Evolutionary conservation across 148 eudicot genomes (phyloP).

Genomic region (Dianthus caryophyllus): DNA sequence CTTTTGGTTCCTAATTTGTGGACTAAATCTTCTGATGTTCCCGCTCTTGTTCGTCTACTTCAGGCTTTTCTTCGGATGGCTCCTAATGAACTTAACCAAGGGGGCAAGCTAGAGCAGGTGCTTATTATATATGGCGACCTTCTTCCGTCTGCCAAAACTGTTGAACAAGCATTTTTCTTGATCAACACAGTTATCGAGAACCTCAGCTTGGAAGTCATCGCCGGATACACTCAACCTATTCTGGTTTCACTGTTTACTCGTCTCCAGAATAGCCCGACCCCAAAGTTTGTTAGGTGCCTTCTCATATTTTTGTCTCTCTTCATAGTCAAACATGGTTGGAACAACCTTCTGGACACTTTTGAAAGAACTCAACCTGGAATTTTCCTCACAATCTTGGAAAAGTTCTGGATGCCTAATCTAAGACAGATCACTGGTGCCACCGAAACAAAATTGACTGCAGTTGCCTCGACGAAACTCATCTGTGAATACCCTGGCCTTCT

Average conservation of each 20-base stretch:
- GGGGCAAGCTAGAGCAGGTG: constrained; percentile 57
- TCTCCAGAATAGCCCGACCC: constrained; percentile 54
- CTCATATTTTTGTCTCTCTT: constrained; percentile 82
- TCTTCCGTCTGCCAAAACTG: constrained; percentile 65
- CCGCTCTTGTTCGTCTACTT: constrained; percentile 89
- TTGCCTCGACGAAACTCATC: constrained; percentile 78
- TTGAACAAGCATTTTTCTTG: constrained; percentile 90
- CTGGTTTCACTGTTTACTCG: constrained; percentile 58
- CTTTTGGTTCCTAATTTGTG: constrained; percentile 71
- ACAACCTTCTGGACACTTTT: constrained; percentile 58
- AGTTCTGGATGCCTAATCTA: constrained; percentile 84
- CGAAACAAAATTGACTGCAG: constrained; percentile 79
- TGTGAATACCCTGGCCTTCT: constrained; percentile 62
- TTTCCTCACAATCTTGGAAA: constrained; percentile 62
- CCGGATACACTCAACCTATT: constrained; percentile 49
- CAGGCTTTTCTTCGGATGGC: constrained; percentile 93
- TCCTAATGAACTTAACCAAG: constrained; percentile 65
- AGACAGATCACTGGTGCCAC: constrained; percentile 69
- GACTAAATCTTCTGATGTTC: constrained; percentile 87
- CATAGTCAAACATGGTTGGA: constrained; percentile 72
- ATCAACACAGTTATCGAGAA: constrained; percentile 81
- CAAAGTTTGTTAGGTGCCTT: constrained; percentile 69
- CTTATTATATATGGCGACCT: constrained; percentile 71
- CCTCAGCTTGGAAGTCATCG: constrained; percentile 68
- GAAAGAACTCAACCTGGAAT: constrained; percentile 61